A percentile compares a stretch with the other conserved stretches of the same genome.
These are phyloP conservation scores for Melastoma candidum DNA, from an alignment of 441 rosid species.

Conservation along the genomic window DNA sequence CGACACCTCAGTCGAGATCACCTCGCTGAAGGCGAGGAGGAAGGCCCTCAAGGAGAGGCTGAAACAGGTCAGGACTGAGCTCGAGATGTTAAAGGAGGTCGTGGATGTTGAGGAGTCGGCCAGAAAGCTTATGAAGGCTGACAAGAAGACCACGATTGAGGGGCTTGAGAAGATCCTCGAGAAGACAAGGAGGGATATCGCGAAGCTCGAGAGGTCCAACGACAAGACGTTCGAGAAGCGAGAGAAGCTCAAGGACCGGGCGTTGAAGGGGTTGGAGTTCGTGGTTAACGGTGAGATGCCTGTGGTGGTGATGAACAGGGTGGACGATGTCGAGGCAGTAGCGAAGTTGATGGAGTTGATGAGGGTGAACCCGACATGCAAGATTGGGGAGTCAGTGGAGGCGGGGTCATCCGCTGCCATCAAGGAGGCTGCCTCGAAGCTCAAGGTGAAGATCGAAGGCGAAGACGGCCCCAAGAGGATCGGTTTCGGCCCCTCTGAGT, in stretches of 20 bases:
- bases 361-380: background rate
- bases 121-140: slow-evolving; percentile 5
- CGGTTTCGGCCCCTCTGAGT: too few species aligned
- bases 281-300: background rate
- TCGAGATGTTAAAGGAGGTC: background rate
- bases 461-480: background rate
- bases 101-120: background rate
- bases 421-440: slow-evolving; percentile 2
- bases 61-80: background rate
- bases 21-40: slow-evolving; percentile 1
- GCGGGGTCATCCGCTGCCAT: background rate
- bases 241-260: slow-evolving; percentile 8
- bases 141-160: slow-evolving; percentile 3
- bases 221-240: slow-evolving; percentile 4
- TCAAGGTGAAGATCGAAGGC: background rate
- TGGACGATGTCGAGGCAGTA: slow-evolving; percentile 4
- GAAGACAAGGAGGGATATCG: background rate
- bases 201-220: slow-evolving; percentile 4
- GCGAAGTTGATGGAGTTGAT: slow-evolving; percentile 9
- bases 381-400: background rate
- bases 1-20: slow-evolving; percentile 1
- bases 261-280: background rate
- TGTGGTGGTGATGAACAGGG: slow-evolving; percentile 4
- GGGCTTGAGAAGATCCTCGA: slow-evolving; percentile 6
- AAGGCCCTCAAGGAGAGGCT: slow-evolving; percentile 8